Evolutionary conservation across 495 filamentous ascomycete species (phyloP), one percentile per base, ranked within the genome.

Genomic region (Penicillium steckii): DNA sequence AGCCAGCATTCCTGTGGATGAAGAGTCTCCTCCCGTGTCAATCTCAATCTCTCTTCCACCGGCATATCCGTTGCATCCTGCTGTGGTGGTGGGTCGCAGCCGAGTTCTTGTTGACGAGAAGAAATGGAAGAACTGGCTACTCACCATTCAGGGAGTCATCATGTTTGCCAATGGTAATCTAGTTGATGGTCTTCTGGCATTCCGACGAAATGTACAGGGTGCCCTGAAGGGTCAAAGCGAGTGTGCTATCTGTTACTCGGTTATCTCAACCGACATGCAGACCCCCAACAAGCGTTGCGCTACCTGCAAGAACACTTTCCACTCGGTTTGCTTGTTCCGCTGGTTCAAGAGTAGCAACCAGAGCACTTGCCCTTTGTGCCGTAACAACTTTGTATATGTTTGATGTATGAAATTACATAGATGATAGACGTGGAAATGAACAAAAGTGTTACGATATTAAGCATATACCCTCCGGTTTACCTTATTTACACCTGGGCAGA

Each of bases 181-280:
- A 52, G 86, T 88, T 26, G 92, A 97, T 52, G 94, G 91, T 0
- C 75, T 99, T 19, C 72, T 83, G 22, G 83, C 88, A 17, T 97
- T 93, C 80, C 79, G 87, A 24, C 80, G 82, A 46, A 96, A 97
- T 66, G 84, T 97, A 1, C 80, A 83, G 12, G 89, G 89, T 1
- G 87, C 91, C 9, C 75, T 99, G 54, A 93, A 95, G 71, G 93
- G 90, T 3, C 91, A 97, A 66, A 91, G 81, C 10, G 94, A 97
- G 73, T 99, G 94, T 63, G 89, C 94, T 3, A 97, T 97, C 64
- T 98, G 94, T 74, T 97, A 97, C 71, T 90, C 85, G 40, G 91
- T 97, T 57, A 87, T 98, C 46, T 86, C 88, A 23, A 83, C 80
- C 13, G 91, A 95, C 65, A 89, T 88, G 76, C 85, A 86, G 69